phyloP scores from a whole-genome alignment of 352 stramenopile genomes.

The Phytophthora ramorum region DNA sequence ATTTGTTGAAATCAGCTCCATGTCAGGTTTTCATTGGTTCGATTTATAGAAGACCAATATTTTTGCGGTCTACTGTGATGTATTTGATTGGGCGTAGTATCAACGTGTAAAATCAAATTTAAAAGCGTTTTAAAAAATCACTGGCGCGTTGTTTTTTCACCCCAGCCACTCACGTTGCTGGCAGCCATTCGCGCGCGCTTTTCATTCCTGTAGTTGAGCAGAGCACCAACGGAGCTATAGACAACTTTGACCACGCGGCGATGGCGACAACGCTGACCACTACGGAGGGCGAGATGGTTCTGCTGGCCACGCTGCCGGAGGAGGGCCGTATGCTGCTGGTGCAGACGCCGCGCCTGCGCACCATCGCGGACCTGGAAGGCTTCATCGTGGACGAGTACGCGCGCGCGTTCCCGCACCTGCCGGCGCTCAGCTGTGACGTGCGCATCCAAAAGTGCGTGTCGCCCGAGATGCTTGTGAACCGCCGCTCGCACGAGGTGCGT shows the following conservation, averaged over 20 bases:
- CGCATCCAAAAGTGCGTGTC: slow-evolving; percentile 80
- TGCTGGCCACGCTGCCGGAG: slow-evolving; percentile 72
- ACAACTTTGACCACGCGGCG: neutral
- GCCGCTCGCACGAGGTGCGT: slow-evolving; percentile 37
- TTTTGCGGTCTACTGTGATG: too few species aligned
- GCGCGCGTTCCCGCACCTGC: slow-evolving; percentile 64
- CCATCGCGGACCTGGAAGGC: slow-evolving; percentile 65
- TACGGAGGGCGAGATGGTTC: slow-evolving; percentile 65
- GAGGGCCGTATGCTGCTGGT: slow-evolving; percentile 73
- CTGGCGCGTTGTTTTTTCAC: too few species aligned
- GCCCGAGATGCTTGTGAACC: slow-evolving; percentile 59
- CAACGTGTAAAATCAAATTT: too few species aligned
- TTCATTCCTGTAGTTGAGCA: too few species aligned
- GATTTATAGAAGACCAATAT: too few species aligned
- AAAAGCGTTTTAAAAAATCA: too few species aligned
- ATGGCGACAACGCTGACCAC: slow-evolving; percentile 35
- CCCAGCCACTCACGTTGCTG: too few species aligned
- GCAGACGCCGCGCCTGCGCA: slow-evolving; percentile 56
- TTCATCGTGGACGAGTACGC: slow-evolving; percentile 69
- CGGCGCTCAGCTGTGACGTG: slow-evolving; percentile 52
- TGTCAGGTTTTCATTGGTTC: too few species aligned
- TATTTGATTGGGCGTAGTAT: too few species aligned
- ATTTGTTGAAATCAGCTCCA: too few species aligned
- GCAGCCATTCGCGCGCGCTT: too few species aligned
- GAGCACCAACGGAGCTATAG: neutral